Evolutionary conservation across 768 basidiomycete species (phyloP).

Genomic region (Epithele typhae): DNA sequence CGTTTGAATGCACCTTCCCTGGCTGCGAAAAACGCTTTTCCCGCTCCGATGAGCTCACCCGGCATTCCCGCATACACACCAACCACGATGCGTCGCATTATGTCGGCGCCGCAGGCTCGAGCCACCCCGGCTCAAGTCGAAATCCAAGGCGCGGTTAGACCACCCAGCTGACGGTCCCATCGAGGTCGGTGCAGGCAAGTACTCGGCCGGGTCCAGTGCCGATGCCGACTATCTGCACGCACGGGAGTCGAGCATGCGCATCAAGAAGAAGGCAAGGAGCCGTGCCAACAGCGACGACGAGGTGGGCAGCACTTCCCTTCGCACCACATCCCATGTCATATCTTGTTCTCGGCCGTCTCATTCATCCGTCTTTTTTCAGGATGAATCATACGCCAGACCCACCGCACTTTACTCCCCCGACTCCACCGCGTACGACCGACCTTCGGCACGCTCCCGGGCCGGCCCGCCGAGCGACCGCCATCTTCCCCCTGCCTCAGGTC

Average conservation of each 20-base stretch:
- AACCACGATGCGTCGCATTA: slow-evolving; percentile 39
- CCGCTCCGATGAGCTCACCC: slow-evolving; percentile 95
- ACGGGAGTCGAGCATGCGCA: slow-evolving; percentile 24
- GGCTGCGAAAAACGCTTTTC: slow-evolving; percentile 99
- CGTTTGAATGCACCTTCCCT: slow-evolving; percentile 86
- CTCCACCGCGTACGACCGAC: slow-evolving; percentile 21
- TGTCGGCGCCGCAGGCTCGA: slow-evolving; percentile 2
- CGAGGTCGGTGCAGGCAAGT: slow-evolving; percentile 14
- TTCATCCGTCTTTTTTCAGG: slow-evolving; percentile 21
- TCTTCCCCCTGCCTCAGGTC: slow-evolving; percentile 24
- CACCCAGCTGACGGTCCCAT: slow-evolving; percentile 20
- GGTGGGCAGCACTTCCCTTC: slow-evolving; percentile 39
- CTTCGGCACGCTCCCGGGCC: slow-evolving; percentile 13
- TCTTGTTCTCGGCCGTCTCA: too few species aligned
- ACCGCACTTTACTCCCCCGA: slow-evolving; percentile 28
- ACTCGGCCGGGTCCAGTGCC: slow-evolving; percentile 8
- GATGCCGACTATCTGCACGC: slow-evolving; percentile 11
- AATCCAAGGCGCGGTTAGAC: slow-evolving; percentile 28
- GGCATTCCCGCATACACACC: slow-evolving; percentile 92
- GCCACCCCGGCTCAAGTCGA: slow-evolving; percentile 10
- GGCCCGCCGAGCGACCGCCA: slow-evolving; percentile 6
- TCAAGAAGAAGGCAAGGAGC: slow-evolving; percentile 77
- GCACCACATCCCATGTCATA: not conserved
- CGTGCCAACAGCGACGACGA: slow-evolving; percentile 81
- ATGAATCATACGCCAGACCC: slow-evolving; percentile 37